A percentile compares a stretch with the other conserved stretches of the same genome.
Evolutionary conservation across 2,329 filamentous ascomycete genomes (phyloP).

Genomic region (Xenoacremonium recifei): DNA sequence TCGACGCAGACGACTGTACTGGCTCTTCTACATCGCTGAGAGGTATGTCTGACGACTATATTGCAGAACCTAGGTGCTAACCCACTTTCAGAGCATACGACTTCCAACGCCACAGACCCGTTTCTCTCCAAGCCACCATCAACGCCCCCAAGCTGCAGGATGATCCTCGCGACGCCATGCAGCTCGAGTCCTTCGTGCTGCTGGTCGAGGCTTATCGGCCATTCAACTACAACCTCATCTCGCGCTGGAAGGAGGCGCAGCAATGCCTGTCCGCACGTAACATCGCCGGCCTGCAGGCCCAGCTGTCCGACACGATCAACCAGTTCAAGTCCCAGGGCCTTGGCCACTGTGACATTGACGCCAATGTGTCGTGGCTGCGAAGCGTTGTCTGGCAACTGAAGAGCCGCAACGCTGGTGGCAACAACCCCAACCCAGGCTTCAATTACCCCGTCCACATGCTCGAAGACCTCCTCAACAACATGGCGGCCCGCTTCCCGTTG

Average conservation of each 20-base stretch:
- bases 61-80: neutral
- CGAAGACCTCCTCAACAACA: slow-evolving; percentile 59
- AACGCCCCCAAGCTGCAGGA: slow-evolving; percentile 62
- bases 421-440: slow-evolving; percentile 57
- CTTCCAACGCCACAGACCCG: slow-evolving; percentile 65
- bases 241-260: slow-evolving; percentile 65
- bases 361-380: slow-evolving; percentile 65
- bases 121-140: slow-evolving; percentile 69
- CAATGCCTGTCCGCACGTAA: slow-evolving; percentile 56
- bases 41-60: slow-evolving; percentile 42
- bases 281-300: slow-evolving; percentile 59
- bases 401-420: slow-evolving; percentile 46
- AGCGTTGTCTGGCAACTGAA: slow-evolving; percentile 63
- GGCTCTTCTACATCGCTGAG: slow-evolving; percentile 71
- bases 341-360: slow-evolving; percentile 53
- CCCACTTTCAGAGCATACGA: slow-evolving; percentile 58
- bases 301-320: slow-evolving; percentile 56
- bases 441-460: slow-evolving; percentile 63
- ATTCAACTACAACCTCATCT: slow-evolving; percentile 64
- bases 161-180: slow-evolving; percentile 55
- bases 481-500: slow-evolving; percentile 74
- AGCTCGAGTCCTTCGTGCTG: slow-evolving; percentile 56
- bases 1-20: slow-evolving; percentile 66
- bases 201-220: slow-evolving; percentile 63
- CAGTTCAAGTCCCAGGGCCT: slow-evolving; percentile 52